Evolutionary conservation across 257 asterid species (phyloP).

Genomic region (Solanum chmielewskii): DNA sequence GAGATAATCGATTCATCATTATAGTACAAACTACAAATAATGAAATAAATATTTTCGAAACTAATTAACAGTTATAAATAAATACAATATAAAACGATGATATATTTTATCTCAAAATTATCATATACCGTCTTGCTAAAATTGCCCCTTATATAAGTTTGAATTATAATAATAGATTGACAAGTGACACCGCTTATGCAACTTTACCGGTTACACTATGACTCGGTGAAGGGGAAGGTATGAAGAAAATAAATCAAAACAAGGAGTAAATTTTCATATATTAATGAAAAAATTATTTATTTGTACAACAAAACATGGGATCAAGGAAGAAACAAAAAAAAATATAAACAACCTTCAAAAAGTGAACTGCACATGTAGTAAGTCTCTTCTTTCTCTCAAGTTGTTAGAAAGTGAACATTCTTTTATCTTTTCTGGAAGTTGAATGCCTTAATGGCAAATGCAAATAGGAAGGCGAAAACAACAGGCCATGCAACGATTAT

Average conservation of each 20-base stretch:
- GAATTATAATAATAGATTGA: background rate
- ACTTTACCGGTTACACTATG: background rate
- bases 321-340: background rate
- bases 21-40: no score
- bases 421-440: constrained; percentile 46
- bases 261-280: background rate
- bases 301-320: background rate
- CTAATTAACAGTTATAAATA: no score
- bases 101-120: no score
- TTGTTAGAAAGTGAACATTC: background rate
- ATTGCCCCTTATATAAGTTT: background rate
- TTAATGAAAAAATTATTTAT: background rate
- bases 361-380: background rate
- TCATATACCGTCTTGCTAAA: background rate
- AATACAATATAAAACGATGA: no score
- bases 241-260: background rate
- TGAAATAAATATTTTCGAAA: no score
- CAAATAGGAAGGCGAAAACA: constrained; percentile 34
- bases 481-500: constrained; percentile 14
- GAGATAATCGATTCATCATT: background rate
- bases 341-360: background rate
- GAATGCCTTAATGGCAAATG: constrained; percentile 28
- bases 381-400: background rate
- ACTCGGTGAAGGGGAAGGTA: background rate
- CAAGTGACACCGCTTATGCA: background rate